phyloP scores from a whole-genome alignment of 768 basidiomycete genomes.

The Calocera cornea region DNA sequence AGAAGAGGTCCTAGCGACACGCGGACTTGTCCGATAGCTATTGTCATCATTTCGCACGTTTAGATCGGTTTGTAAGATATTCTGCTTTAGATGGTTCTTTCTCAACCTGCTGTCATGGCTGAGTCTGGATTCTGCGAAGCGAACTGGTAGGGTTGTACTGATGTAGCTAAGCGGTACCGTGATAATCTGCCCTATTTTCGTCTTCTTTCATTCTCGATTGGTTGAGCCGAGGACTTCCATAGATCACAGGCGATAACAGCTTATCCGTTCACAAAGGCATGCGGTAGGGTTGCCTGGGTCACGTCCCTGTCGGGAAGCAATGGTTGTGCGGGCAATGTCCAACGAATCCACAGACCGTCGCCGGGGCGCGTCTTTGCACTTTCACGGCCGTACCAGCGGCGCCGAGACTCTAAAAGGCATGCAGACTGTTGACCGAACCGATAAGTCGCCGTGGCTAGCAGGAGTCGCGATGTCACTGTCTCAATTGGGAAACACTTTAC shows the following conservation, averaged over 20 bases:
- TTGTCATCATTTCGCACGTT: background rate
- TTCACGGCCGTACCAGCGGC: too few species aligned
- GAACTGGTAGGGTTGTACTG: background rate
- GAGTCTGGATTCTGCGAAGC: background rate
- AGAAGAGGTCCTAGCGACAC: background rate
- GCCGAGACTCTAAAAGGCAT: background rate
- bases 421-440: background rate
- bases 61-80: background rate
- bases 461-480: too few species aligned
- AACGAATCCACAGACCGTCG: background rate
- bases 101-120: background rate
- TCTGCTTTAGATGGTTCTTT: background rate
- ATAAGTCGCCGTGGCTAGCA: background rate
- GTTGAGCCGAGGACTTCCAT: conserved; percentile 1
- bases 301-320: background rate
- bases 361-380: too few species aligned
- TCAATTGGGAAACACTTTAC: too few species aligned
- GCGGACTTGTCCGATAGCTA: background rate
- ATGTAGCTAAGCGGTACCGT: background rate
- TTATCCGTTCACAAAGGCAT: background rate
- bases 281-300: background rate
- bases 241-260: background rate
- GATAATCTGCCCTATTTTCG: background rate
- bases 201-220: background rate
- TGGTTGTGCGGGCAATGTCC: background rate